phyloP scores from a whole-genome alignment of 495 filamentous ascomycete genomes.

The Tuber borchii region DNA sequence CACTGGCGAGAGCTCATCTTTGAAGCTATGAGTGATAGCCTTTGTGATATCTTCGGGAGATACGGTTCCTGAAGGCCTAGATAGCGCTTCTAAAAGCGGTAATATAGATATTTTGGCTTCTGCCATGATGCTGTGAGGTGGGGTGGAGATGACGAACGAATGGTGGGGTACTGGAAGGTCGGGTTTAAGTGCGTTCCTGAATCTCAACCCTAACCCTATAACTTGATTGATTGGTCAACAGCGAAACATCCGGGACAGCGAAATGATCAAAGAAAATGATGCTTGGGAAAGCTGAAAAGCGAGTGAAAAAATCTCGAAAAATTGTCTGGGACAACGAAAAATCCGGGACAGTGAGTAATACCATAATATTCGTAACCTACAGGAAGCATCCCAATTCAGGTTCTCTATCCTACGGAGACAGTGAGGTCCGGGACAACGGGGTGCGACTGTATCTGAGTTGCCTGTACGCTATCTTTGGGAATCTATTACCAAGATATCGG shows the following conservation, averaged over 20 bases:
- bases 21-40: conserved; percentile 83
- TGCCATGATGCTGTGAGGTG: conserved; percentile 12
- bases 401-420: no score
- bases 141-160: not conserved
- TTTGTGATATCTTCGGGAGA: conserved; percentile 74
- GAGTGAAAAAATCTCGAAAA: no score
- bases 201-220: not conserved
- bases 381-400: no score
- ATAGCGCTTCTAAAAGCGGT: conserved; percentile 69
- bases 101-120: conserved; percentile 55
- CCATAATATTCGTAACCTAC: no score
- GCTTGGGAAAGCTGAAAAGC: no score
- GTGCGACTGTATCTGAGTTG: no score
- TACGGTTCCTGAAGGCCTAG: conserved; percentile 59
- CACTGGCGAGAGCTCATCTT: conserved; percentile 69
- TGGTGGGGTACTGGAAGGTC: not conserved
- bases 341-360: no score
- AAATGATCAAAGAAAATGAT: no score
- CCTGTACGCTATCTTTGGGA: not conserved
- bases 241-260: no score
- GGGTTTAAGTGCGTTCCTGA: not conserved
- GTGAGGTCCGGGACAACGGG: no score
- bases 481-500: not conserved
- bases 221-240: no score
- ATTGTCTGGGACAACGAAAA: no score